phyloP scores from a whole-genome alignment of 345 rosid species.

The Hibiscus trionum region DNA sequence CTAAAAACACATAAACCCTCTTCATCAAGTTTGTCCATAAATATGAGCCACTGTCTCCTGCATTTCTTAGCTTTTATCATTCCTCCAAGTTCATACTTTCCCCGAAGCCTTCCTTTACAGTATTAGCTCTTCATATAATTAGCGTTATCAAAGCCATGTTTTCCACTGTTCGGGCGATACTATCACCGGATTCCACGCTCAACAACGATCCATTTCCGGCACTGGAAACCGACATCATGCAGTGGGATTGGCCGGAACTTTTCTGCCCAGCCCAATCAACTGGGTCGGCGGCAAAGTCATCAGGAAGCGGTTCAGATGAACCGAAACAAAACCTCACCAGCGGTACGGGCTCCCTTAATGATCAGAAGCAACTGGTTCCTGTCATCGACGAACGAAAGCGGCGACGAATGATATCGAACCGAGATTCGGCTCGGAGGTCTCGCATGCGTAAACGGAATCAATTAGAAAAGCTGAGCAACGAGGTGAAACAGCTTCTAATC shows the following conservation, averaged over 20 bases:
- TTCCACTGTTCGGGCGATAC: constrained; percentile 41
- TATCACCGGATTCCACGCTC: constrained; percentile 27
- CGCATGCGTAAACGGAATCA: constrained; percentile 72
- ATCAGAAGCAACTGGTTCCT: constrained; percentile 19
- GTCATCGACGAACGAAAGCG: constrained; percentile 48
- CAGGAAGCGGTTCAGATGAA: constrained; percentile 30
- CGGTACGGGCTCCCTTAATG: constrained; percentile 31
- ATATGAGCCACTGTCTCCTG: constrained; percentile 43
- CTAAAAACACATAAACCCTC: not conserved
- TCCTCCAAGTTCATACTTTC: constrained; percentile 36
- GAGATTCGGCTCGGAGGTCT: constrained; percentile 80
- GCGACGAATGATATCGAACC: constrained; percentile 77
- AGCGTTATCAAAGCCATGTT: constrained; percentile 27
- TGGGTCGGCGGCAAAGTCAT: constrained; percentile 8
- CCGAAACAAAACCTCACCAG: constrained; percentile 24
- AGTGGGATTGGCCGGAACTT: constrained; percentile 50
- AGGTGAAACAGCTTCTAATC: constrained; percentile 46
- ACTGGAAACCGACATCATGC: constrained; percentile 39
- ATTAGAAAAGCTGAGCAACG: constrained; percentile 56
- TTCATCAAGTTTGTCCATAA: constrained; percentile 31
- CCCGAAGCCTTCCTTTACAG: constrained; percentile 5
- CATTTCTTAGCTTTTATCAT: constrained; percentile 70
- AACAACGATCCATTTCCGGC: constrained; percentile 31
- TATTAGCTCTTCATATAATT: not conserved
- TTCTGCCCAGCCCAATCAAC: constrained; percentile 27